Evolutionary conservation across 2,329 filamentous ascomycete genomes (phyloP).

Genomic region (Diaporthe vexans): DNA sequence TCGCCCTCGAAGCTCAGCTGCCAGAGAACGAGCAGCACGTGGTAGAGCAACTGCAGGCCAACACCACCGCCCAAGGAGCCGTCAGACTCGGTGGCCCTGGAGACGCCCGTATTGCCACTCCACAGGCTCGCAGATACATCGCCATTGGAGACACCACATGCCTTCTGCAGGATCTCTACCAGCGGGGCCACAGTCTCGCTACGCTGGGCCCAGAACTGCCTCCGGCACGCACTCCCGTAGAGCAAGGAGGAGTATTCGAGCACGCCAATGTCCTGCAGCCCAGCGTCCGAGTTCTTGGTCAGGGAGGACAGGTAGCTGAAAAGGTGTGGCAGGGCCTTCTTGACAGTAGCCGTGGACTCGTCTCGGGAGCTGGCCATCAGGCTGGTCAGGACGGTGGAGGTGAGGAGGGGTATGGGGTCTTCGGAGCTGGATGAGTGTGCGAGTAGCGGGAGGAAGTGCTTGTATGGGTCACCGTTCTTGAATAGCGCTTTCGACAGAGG

Average conservation of each 20-base stretch:
- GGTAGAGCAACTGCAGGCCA: conserved; percentile 92
- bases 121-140: conserved; percentile 73
- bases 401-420: conserved; percentile 89
- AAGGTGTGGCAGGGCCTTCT: conserved; percentile 81
- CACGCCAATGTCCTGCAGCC: conserved; percentile 94
- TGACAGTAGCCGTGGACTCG: conserved; percentile 74
- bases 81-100: conserved; percentile 73
- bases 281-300: conserved; percentile 87
- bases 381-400: conserved; percentile 86
- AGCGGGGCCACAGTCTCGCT: conserved; percentile 87
- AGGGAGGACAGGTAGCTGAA: conserved; percentile 89
- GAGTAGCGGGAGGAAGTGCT: conserved; percentile 86
- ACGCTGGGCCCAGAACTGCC: conserved; percentile 92
- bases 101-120: conserved; percentile 63
- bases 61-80: conserved; percentile 82
- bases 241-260: conserved; percentile 90
- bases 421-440: conserved; percentile 79
- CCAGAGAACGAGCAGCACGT: conserved; percentile 94
- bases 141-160: conserved; percentile 79
- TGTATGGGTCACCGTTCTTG: conserved; percentile 82
- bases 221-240: conserved; percentile 79
- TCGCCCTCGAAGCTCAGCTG: conserved; percentile 95
- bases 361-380: conserved; percentile 80
- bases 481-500: conserved; percentile 82
- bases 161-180: conserved; percentile 84